Evolutionary conservation across 371 early-diverging fungal genomes (phyloP).

Genomic region (Apophysomyces trapeziformis): DNA sequence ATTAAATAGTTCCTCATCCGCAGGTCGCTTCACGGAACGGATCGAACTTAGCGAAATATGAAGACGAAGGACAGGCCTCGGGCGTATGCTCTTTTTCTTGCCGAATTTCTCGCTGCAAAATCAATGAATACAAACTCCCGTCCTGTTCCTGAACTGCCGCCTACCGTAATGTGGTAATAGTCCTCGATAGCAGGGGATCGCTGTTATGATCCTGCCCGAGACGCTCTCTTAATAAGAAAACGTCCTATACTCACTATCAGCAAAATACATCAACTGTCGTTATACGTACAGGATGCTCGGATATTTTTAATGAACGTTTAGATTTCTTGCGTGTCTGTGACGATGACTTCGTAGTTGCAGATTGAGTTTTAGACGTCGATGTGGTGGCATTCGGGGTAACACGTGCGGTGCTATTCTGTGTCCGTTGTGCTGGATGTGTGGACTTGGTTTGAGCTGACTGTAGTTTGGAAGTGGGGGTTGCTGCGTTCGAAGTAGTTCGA

Average conservation of each 20-base stretch:
- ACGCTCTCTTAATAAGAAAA: conserved; percentile 5
- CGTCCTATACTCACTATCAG: neutral
- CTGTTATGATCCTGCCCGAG: neutral
- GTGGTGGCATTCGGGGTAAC: neutral
- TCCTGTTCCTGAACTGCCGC: neutral
- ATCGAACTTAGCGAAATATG: neutral
- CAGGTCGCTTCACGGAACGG: neutral
- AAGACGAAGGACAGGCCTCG: conserved; percentile 6
- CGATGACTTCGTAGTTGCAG: neutral
- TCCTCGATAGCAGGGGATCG: conserved; percentile 1
- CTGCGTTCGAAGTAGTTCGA: neutral
- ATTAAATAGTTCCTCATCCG: neutral
- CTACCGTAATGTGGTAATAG: conserved; percentile 5
- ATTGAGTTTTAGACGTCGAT: neutral
- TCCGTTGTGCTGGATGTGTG: neutral
- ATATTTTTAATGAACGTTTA: conserved; percentile 1
- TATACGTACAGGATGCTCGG: conserved; percentile 8
- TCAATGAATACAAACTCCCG: neutral
- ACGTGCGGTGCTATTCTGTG: neutral
- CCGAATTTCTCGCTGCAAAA: neutral
- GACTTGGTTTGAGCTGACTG: neutral
- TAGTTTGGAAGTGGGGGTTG: neutral
- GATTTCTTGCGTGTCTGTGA: conserved; percentile 4
- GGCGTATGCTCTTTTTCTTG: conserved; percentile 2
- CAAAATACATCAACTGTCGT: neutral